phyloP scores from a whole-genome alignment of 495 filamentous ascomycete genomes.

The Aeminium ludgeri region DNA sequence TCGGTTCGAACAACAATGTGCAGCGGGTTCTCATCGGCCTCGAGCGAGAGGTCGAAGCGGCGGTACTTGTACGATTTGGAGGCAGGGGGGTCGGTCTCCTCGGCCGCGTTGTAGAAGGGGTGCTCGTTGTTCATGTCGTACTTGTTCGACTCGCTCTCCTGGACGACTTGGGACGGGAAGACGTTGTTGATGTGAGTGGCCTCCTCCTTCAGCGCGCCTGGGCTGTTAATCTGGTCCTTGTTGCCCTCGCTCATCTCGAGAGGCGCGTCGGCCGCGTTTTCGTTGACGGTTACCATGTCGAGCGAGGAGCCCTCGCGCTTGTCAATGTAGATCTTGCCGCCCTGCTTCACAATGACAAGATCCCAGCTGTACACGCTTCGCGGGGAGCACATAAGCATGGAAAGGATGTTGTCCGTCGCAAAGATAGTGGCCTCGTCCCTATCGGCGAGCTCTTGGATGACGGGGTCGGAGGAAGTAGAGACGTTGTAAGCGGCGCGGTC shows the following conservation, averaged over 20 bases:
- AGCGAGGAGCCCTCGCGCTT: constrained; percentile 84
- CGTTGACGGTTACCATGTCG: constrained; percentile 97
- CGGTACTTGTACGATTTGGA: constrained; percentile 97
- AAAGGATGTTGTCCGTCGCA: constrained; percentile 88
- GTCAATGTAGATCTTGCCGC: constrained; percentile 94
- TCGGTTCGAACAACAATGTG: constrained; percentile 91
- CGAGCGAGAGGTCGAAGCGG: constrained; percentile 83
- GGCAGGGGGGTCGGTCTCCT: constrained; percentile 82
- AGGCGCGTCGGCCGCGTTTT: constrained; percentile 94
- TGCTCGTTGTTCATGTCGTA: constrained; percentile 73
- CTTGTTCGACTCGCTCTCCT: constrained; percentile 60
- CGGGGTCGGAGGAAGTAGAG: constrained; percentile 82
- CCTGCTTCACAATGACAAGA: constrained; percentile 74
- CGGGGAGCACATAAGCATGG: constrained; percentile 97
- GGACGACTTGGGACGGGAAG: constrained; percentile 84
- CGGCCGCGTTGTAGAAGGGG: constrained; percentile 89
- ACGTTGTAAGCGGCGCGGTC: constrained; percentile 96
- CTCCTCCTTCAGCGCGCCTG: constrained; percentile 76
- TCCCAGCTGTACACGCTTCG: constrained; percentile 96
- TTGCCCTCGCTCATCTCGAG: constrained; percentile 80
- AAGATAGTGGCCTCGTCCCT: constrained; percentile 96
- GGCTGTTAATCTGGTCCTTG: constrained; percentile 88
- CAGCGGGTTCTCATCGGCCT: constrained; percentile 77
- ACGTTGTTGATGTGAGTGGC: constrained; percentile 99
- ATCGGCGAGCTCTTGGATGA: constrained; percentile 92